A percentile compares a stretch with the other conserved stretches of the same genome.
Conservation (phyloP, 1,284 basidiomycete species). For the Volvariella volvacea region DNA sequence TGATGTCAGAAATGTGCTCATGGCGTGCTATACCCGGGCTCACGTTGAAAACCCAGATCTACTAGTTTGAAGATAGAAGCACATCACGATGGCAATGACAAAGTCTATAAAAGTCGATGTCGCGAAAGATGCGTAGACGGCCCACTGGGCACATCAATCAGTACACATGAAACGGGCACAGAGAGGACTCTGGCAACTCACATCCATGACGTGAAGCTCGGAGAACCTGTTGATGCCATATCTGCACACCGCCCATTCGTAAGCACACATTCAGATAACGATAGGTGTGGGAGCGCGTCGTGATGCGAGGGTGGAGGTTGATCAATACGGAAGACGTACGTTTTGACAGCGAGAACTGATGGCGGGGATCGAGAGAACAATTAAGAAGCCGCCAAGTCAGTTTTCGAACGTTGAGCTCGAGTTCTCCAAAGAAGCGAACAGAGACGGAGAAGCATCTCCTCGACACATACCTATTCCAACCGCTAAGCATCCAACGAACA, state of each 20-base stretch:
- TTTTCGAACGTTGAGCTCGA: too few relatives aligned
- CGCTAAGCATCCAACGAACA: too few relatives aligned
- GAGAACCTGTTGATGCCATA: constrained; percentile 11
- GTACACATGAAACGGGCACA: too few relatives aligned
- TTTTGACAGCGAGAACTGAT: constrained; percentile 14
- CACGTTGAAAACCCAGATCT: constrained; percentile 18
- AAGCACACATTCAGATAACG: neutral
- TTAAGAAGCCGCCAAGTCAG: too few relatives aligned
- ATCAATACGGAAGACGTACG: constrained; percentile 9
- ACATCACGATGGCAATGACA: constrained; percentile 20
- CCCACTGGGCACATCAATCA: constrained; percentile 14
- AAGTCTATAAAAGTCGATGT: constrained; percentile 20
- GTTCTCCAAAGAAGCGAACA: too few relatives aligned
- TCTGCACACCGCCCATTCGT: constrained; percentile 6
- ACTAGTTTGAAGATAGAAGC: constrained; percentile 20
- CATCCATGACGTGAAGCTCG: constrained; percentile 11
- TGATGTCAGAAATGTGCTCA: neutral
- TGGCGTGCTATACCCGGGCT: constrained; percentile 3
- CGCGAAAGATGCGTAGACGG: constrained; percentile 18
- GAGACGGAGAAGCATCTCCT: too few relatives aligned
- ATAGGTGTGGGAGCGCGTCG: neutral
- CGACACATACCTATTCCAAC: too few relatives aligned
- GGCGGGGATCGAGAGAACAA: constrained; percentile 6
- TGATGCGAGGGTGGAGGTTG: neutral
- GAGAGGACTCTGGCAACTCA: constrained; percentile 5